Base-by-base conservation (phyloP, 176 grass and related monocot species). In the Carex littledalei region DNA sequence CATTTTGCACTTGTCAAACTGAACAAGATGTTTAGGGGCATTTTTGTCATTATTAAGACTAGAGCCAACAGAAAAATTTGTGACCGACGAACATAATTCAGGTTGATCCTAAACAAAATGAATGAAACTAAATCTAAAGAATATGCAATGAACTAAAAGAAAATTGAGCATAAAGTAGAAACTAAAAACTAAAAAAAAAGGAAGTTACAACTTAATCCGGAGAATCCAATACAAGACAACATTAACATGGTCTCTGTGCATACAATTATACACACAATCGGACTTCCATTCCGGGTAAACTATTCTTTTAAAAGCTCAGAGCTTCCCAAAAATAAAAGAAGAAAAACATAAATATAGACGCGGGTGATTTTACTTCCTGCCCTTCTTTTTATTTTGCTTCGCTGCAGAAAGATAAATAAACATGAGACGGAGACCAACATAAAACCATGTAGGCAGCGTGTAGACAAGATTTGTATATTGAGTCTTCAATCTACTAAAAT, bases 351-450 rank as follows among this genome's bases (percentile, higher is more conserved):
- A 24, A 73, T 74, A 74, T 49, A 78, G 10, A 55, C 3, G 4
- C 21, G 3, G 73, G 11, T 77, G 8, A 74, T 50, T 49, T 78
- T 50, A 79, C 74, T 65, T 86, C 57, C 80, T 52, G 32, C 61
- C 17, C 88, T 69, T 62, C 45, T 85, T 86, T 58, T 85, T 88
- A 86, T 86, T 74, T 54, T 91, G 72, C 64, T 86, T 89, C 54
- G 84, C 90, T 91, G 80, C 63, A 50, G 53, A 60, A 21, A 26
- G 59, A 66, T 54, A 39, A 52, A 39, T 74, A 50, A 22, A 61
- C 37, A 47, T 57, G 39, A 84, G 26, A 68, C 13, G 17, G 12
- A 1, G 37, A 20, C 3, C 7, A 22, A 56, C 7, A 26, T 57
- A 55, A 55, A 55, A 31, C 6, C 29, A 55, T 55, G 73, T 31